These are phyloP conservation scores for Ceratobasidium sp. DNA, from an alignment of 1,284 basidiomycete genomes.

Conservation along the genomic window DNA sequence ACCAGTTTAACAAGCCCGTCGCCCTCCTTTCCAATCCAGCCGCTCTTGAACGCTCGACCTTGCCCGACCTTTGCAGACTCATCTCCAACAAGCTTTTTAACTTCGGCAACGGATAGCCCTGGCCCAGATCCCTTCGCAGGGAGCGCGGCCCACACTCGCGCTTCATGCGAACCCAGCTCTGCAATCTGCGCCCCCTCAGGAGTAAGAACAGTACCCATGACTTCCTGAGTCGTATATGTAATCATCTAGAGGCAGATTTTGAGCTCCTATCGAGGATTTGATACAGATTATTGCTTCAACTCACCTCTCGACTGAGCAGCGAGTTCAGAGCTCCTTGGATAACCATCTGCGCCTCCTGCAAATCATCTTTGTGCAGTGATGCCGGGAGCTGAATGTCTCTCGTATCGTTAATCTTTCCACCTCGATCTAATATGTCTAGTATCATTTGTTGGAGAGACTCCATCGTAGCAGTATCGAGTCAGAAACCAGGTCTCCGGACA, in stretches of 20 bases:
- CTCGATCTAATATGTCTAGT: conserved; percentile 75
- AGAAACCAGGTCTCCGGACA: conserved; percentile 20
- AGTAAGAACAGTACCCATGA: conserved; percentile 78
- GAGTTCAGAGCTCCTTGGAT: conserved; percentile 92
- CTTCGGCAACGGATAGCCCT: conserved; percentile 73
- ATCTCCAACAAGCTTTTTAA: conserved; percentile 82
- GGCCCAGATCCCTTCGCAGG: conserved; percentile 76
- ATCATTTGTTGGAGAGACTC: conserved; percentile 77
- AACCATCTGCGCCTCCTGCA: conserved; percentile 81
- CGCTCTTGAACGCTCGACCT: conserved; percentile 95
- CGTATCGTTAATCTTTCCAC: conserved; percentile 78
- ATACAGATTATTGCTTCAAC: conserved; percentile 55
- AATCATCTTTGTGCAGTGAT: conserved; percentile 67
- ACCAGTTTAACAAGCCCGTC: conserved; percentile 89
- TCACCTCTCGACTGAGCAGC: conserved; percentile 84
- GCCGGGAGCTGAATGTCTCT: conserved; percentile 78
- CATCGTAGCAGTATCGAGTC: conserved; percentile 38
- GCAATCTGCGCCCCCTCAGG: conserved; percentile 86
- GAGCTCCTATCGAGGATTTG: conserved; percentile 40
- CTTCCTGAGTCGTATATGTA: conserved; percentile 82
- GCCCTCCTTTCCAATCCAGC: conserved; percentile 95
- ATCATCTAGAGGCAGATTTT: conserved; percentile 76
- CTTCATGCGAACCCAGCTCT: conserved; percentile 90
- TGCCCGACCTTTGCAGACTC: conserved; percentile 91
- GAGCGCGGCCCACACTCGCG: conserved; percentile 88